A percentile compares a stretch with the other conserved stretches of the same genome.
These are phyloP conservation scores for Nicotiana attenuata DNA, from an alignment of 257 asterid species.

Conservation along the genomic window DNA sequence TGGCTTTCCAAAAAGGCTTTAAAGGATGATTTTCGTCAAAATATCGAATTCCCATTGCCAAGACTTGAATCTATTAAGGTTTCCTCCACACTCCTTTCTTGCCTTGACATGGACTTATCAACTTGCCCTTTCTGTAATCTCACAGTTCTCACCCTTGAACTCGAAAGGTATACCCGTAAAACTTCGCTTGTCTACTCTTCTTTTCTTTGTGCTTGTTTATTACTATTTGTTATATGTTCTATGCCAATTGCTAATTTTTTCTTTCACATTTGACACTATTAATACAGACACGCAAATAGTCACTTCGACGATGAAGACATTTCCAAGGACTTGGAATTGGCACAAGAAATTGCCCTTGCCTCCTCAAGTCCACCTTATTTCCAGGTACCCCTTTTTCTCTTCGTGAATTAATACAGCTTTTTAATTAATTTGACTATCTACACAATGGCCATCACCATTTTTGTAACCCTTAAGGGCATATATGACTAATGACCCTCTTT, in stretches of 20 bases:
- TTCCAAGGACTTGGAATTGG: conserved; percentile 26
- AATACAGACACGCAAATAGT: conserved; percentile 32
- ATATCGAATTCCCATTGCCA: too few relatives aligned
- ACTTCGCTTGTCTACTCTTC: not conserved
- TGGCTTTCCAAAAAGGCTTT: too few relatives aligned
- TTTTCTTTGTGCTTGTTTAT: not conserved
- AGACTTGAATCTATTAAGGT: too few relatives aligned
- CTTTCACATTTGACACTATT: not conserved
- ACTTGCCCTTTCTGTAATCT: conserved; percentile 31
- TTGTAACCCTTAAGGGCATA: not conserved
- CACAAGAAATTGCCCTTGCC: conserved; percentile 20
- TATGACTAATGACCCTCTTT: too few relatives aligned
- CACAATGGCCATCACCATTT: not conserved
- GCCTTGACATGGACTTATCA: conserved; percentile 18
- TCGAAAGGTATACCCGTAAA: conserved; percentile 14
- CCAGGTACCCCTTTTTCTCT: not conserved
- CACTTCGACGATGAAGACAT: conserved; percentile 36
- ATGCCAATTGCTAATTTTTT: not conserved
- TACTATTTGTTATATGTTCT: not conserved
- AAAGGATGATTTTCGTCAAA: too few relatives aligned
- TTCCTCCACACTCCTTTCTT: not conserved
- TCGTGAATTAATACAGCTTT: not conserved
- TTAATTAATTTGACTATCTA: not conserved
- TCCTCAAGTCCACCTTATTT: conserved; percentile 16
- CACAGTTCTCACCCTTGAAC: conserved; percentile 16